phyloP scores from a whole-genome alignment of 2,329 filamentous ascomycete genomes.

The Aureobasidium sp. region DNA sequence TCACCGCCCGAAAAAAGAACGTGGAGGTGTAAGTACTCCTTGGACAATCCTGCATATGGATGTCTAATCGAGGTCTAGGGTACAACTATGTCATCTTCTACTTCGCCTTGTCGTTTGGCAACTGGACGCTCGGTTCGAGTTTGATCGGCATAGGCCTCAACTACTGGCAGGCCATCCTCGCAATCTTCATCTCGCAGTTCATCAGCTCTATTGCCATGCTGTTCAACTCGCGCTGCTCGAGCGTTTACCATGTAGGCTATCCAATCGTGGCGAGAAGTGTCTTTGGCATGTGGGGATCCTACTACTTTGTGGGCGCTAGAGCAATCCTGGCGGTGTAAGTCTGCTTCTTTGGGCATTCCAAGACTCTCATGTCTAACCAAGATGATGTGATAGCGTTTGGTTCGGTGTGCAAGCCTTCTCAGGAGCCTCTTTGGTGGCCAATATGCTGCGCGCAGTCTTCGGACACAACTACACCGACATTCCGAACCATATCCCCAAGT shows the following conservation, averaged over 20 bases:
- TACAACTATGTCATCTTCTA: slow-evolving; percentile 35
- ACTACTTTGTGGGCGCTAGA: slow-evolving; percentile 35
- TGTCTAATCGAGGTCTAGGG: slow-evolving; percentile 13
- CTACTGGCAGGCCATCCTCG: slow-evolving; percentile 38
- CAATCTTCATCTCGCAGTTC: slow-evolving; percentile 36
- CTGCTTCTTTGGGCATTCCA: background rate
- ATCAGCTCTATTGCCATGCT: slow-evolving; percentile 37
- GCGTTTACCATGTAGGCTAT: slow-evolving; percentile 36
- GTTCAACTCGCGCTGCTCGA: slow-evolving; percentile 37
- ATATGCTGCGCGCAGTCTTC: slow-evolving; percentile 25
- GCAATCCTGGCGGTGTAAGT: slow-evolving; percentile 29
- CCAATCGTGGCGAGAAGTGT: slow-evolving; percentile 31
- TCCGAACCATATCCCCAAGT: slow-evolving; percentile 27
- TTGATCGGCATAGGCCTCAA: slow-evolving; percentile 36
- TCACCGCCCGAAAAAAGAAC: slow-evolving; percentile 32
- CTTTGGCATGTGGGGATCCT: slow-evolving; percentile 36
- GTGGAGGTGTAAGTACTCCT: slow-evolving; percentile 25
- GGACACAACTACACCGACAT: slow-evolving; percentile 30
- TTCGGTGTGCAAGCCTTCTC: slow-evolving; percentile 17
- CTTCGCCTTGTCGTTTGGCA: slow-evolving; percentile 32
- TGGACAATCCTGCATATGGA: background rate
- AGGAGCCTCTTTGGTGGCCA: slow-evolving; percentile 20
- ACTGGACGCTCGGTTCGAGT: slow-evolving; percentile 34
- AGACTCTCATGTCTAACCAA: background rate
- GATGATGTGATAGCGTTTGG: background rate